These are phyloP conservation scores for Boletus huronensis DNA, from an alignment of 768 basidiomycete species.

Conservation along the genomic window DNA sequence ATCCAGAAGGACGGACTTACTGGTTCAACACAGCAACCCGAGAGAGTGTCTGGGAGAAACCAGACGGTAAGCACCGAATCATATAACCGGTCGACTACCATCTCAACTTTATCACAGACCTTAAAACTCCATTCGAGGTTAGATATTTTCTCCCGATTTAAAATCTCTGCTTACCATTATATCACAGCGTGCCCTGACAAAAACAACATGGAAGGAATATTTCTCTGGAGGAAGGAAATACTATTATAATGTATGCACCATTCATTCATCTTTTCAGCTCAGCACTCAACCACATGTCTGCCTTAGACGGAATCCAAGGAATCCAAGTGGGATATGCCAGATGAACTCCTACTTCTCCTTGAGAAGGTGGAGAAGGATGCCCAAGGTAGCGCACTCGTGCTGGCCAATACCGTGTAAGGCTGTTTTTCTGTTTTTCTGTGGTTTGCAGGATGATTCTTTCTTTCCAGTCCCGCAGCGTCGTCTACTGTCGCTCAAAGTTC, in stretches of 20 bases:
- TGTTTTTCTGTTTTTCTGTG: neutral
- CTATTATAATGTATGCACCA: conserved; percentile 70
- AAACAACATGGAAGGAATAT: conserved; percentile 97
- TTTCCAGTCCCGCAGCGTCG: conserved; percentile 31
- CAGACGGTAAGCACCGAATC: conserved; percentile 60
- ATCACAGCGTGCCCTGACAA: conserved; percentile 72
- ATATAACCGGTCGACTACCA: neutral
- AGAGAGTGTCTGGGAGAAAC: conserved; percentile 98
- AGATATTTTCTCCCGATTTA: conserved; percentile 10
- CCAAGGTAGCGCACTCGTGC: conserved; percentile 37
- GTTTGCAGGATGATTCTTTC: conserved; percentile 6
- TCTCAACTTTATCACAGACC: conserved; percentile 44
- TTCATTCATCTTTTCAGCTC: neutral
- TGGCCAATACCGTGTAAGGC: conserved; percentile 29
- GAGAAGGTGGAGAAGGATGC: conserved; percentile 82
- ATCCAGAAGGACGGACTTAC: conserved; percentile 95
- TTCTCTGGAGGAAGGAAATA: conserved; percentile 89
- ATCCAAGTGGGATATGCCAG: conserved; percentile 98
- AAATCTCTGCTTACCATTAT: conserved; percentile 5
- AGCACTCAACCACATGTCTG: neutral
- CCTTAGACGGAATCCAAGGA: conserved; percentile 79
- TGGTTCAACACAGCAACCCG: conserved; percentile 91
- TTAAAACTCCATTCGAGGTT: conserved; percentile 93
- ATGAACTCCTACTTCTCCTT: conserved; percentile 80
- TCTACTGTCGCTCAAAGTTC: conserved; percentile 42